Conservation (phyloP, 768 basidiomycete genomes). For the Russula ochroleuca region DNA sequence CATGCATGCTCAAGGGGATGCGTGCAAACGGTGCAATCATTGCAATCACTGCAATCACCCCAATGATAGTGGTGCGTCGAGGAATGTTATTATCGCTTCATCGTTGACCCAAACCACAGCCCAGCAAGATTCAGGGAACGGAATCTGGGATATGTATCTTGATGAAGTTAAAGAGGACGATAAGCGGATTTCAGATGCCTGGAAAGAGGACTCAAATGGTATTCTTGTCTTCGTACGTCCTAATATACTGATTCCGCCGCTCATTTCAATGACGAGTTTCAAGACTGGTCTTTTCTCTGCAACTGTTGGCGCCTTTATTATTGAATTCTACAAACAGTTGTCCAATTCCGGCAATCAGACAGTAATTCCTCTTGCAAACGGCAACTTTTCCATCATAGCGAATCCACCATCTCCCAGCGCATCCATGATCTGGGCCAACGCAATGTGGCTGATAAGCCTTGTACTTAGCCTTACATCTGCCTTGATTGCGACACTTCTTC, state of each 20-base stretch:
- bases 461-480: background rate
- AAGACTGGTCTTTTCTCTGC: background rate
- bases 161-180: background rate
- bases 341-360: background rate
- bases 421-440: background rate
- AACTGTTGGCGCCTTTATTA: background rate
- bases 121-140: background rate
- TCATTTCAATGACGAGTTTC: background rate
- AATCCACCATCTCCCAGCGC: background rate
- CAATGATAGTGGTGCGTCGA: too few relatives aligned
- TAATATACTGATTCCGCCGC: background rate
- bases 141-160: background rate
- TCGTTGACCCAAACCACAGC: background rate
- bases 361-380: background rate
- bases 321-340: background rate
- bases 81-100: too few relatives aligned
- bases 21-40: too few relatives aligned
- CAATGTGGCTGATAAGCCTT: background rate
- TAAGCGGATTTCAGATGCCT: background rate
- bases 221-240: background rate
- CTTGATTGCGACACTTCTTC: background rate
- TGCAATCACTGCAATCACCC: too few relatives aligned
- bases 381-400: background rate
- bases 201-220: background rate
- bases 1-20: background rate